A percentile compares a stretch with the other conserved stretches of the same genome.
Evolutionary conservation across 768 basidiomycete species (phyloP).

Genomic region (Phanerochaete sordida): DNA sequence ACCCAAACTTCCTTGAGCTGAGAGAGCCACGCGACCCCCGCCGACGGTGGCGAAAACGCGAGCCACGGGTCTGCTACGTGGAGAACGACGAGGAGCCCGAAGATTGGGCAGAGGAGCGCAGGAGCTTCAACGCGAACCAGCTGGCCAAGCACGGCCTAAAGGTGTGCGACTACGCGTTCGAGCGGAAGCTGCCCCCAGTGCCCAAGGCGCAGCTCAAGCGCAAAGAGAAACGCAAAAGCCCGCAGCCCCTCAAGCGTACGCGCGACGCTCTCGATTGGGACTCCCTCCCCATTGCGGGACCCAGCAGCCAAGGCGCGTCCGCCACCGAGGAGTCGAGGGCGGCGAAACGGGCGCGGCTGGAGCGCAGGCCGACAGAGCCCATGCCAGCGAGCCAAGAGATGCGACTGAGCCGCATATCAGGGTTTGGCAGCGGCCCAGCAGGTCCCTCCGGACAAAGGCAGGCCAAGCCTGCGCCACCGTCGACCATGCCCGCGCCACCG

Average conservation of each 20-base stretch:
- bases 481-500: neutral
- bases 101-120: neutral
- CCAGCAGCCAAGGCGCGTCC: neutral
- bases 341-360: constrained; percentile 24
- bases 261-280: neutral
- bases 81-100: neutral
- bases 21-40: neutral
- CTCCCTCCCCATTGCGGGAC: neutral
- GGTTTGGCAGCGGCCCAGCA: neutral
- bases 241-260: constrained; percentile 34
- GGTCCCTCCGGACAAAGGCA: neutral
- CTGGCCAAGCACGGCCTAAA: constrained; percentile 34
- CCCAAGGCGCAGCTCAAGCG: constrained; percentile 10
- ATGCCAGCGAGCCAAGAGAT: neutral
- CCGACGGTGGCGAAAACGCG: neutral
- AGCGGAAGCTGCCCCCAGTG: constrained; percentile 62
- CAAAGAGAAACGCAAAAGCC: constrained; percentile 36
- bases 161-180: constrained; percentile 65
- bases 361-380: constrained; percentile 10
- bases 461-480: neutral
- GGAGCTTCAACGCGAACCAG: neutral
- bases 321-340: neutral
- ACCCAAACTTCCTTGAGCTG: neutral
- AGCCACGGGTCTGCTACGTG: neutral
- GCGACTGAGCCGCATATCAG: neutral